A percentile compares a stretch with the other conserved stretches of the same genome.
Conservation (phyloP, 2,329 filamentous ascomycete species). For the Colletotrichum phormii region DNA sequence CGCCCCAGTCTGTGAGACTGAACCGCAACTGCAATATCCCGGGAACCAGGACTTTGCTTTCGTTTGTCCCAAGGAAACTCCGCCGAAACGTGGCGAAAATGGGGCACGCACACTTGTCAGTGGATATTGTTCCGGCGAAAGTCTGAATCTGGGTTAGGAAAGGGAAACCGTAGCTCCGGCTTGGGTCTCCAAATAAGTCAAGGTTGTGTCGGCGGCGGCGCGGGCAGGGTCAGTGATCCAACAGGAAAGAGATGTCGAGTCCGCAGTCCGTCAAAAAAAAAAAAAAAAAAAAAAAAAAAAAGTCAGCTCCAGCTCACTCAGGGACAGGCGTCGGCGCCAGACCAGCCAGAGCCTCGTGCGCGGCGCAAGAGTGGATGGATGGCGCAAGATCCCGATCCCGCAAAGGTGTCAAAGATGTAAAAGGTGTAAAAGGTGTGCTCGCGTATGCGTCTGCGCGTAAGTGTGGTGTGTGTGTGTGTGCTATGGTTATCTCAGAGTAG, state of each 20-base stretch:
- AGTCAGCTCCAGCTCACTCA: background rate
- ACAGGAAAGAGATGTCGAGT: background rate
- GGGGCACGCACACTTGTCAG: constrained; percentile 1
- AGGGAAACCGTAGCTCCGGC: background rate
- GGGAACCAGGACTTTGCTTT: constrained; percentile 17
- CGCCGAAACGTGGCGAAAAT: constrained; percentile 13
- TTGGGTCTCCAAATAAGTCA: constrained; percentile 8
- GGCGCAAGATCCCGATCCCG: constrained; percentile 16
- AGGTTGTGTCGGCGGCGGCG: background rate
- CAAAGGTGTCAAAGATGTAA: background rate
- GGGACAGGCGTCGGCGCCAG: background rate
- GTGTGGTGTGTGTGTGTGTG: constrained; percentile 2
- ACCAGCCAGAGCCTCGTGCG: constrained; percentile 23
- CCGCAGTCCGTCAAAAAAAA: background rate
- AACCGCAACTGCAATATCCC: constrained; percentile 17
- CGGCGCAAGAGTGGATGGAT: constrained; percentile 14
- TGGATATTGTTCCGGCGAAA: constrained; percentile 25
- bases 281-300: background rate
- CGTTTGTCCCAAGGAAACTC: constrained; percentile 4
- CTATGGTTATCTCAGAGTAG: background rate
- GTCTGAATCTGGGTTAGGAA: constrained; percentile 10
- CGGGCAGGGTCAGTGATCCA: background rate
- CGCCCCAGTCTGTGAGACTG: constrained; percentile 5
- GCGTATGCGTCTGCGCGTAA: background rate
- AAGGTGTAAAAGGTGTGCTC: background rate